A percentile compares a stretch with the other conserved stretches of the same genome.
phyloP scores from a whole-genome alignment of 495 filamentous ascomycete genomes.

The Aspergillus coremiiformis region DNA sequence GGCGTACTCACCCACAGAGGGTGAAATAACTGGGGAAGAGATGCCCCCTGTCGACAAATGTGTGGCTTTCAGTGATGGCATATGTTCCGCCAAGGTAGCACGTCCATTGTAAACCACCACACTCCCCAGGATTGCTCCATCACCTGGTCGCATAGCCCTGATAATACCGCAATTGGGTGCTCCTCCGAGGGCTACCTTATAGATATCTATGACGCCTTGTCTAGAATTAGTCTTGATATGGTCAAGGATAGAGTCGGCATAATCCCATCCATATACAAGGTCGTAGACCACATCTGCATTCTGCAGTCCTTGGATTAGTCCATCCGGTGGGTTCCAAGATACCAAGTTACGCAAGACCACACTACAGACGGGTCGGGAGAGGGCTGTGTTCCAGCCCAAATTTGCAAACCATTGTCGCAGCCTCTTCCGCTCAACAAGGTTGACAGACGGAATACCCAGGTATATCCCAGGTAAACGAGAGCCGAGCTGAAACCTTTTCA shows the following conservation, averaged over 20 bases:
- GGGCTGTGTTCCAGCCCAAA: slow-evolving; percentile 59
- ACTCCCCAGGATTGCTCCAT: slow-evolving; percentile 67
- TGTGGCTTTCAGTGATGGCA: slow-evolving; percentile 54
- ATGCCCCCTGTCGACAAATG: slow-evolving; percentile 59
- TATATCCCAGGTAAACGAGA: slow-evolving; percentile 71
- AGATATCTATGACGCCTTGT: slow-evolving; percentile 79
- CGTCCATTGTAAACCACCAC: slow-evolving; percentile 71
- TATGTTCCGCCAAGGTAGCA: slow-evolving; percentile 57
- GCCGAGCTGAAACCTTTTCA: slow-evolving; percentile 72
- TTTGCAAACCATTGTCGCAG: slow-evolving; percentile 59
- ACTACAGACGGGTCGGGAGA: slow-evolving; percentile 57
- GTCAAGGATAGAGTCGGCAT: slow-evolving; percentile 64
- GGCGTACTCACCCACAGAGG: slow-evolving; percentile 59
- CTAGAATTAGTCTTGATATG: slow-evolving; percentile 67
- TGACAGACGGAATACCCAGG: slow-evolving; percentile 63
- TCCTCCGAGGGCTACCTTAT: slow-evolving; percentile 68
- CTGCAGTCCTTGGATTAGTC: slow-evolving; percentile 61
- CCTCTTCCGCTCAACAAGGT: slow-evolving; percentile 52
- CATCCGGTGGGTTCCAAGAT: slow-evolving; percentile 69
- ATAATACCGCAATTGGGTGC: slow-evolving; percentile 71
- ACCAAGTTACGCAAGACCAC: slow-evolving; percentile 57
- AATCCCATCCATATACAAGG: slow-evolving; percentile 71
- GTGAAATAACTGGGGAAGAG: slow-evolving; percentile 70
- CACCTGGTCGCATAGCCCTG: slow-evolving; percentile 62
- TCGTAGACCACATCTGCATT: slow-evolving; percentile 55